Conservation (phyloP, 495 filamentous ascomycete species). For the Usnea hakonensis region DNA sequence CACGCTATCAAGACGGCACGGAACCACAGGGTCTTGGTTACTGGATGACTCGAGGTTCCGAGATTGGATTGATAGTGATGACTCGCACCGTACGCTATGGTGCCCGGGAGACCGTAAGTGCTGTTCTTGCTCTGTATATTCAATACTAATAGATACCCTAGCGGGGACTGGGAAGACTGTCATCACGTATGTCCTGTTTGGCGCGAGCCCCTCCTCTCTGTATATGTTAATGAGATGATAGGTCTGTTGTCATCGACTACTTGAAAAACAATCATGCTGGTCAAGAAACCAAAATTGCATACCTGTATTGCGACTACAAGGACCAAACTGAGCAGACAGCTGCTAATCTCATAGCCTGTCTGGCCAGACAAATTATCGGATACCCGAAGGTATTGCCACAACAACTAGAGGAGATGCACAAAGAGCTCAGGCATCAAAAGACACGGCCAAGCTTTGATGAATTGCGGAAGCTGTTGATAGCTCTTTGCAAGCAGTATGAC, state of each 20-base stretch:
- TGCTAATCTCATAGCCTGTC: slow-evolving; percentile 20
- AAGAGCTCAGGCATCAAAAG: background rate
- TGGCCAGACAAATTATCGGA: slow-evolving; percentile 28
- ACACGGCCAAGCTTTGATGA: background rate
- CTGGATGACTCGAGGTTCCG: background rate
- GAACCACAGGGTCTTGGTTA: background rate
- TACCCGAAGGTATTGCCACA: background rate
- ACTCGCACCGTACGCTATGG: slow-evolving; percentile 6
- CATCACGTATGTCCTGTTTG: background rate
- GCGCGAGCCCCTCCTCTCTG: background rate
- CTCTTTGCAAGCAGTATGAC: slow-evolving; percentile 9
- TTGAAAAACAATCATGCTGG: slow-evolving; percentile 21
- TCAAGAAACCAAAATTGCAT: slow-evolving; percentile 19
- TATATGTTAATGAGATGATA: background rate
- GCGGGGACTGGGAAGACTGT: slow-evolving; percentile 12
- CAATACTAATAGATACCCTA: background rate
- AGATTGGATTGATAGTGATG: background rate
- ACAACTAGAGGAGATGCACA: background rate
- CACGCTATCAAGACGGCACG: background rate
- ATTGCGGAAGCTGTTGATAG: background rate
- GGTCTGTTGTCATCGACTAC: slow-evolving; percentile 32
- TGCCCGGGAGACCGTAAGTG: slow-evolving; percentile 5
- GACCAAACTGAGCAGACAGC: slow-evolving; percentile 25
- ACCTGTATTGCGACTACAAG: slow-evolving; percentile 30
- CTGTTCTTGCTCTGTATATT: background rate